A percentile compares a stretch with the other conserved stretches of the same genome.
phyloP scores from a whole-genome alignment of 2,329 filamentous ascomycete species.

The Rhinocladiella mackenziei region DNA sequence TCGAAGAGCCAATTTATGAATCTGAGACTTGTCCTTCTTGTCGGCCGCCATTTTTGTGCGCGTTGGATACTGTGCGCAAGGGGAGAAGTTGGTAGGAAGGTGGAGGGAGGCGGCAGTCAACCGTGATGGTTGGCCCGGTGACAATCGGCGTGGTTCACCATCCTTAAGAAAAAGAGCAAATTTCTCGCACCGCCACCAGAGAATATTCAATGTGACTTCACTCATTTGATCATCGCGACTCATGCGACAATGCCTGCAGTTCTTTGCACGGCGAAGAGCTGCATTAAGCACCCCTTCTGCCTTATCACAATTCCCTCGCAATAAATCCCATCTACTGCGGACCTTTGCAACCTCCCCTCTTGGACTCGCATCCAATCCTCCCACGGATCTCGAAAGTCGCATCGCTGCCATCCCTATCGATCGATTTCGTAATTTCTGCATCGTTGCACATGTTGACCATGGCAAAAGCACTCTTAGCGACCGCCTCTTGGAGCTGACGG shows the following conservation, averaged over 20 bases:
- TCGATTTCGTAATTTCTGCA: conserved; percentile 85
- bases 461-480: conserved; percentile 96
- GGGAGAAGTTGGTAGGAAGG: not conserved
- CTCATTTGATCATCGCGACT: conserved; percentile 13
- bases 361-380: conserved; percentile 31
- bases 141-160: conserved; percentile 5
- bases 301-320: conserved; percentile 7
- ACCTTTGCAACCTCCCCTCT: conserved; percentile 33
- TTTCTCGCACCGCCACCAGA: not conserved
- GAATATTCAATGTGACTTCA: conserved; percentile 3
- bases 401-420: conserved; percentile 51
- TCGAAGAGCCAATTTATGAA: conserved; percentile 82
- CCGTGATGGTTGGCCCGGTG: conserved; percentile 16
- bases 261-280: conserved; percentile 29
- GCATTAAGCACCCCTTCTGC: conserved; percentile 23
- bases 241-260: conserved; percentile 30
- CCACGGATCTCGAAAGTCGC: conserved; percentile 56
- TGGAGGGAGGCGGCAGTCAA: conserved; percentile 11
- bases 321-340: conserved; percentile 24
- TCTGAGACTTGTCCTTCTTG: conserved; percentile 70
- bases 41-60: conserved; percentile 29
- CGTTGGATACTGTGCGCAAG: conserved; percentile 6
- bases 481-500: conserved; percentile 85
- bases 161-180: conserved; percentile 1
- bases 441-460: conserved; percentile 98